Evolutionary conservation across 345 rosid species (phyloP), one percentile per base, ranked within the genome.

Genomic region (Adansonia digitata): DNA sequence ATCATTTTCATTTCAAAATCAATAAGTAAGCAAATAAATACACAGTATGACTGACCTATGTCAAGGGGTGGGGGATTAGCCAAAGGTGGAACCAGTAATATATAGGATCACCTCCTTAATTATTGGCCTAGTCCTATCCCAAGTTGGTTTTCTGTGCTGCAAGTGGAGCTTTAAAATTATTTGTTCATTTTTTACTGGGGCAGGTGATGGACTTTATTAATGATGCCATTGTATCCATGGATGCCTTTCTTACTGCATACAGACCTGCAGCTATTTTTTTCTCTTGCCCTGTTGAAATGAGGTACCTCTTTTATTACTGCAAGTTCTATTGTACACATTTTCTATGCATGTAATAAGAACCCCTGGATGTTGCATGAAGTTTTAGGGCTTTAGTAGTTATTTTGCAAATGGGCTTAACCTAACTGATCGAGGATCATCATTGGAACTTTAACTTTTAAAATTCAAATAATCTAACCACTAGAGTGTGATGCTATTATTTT

Each of bases 191-290:
- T 65, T 34, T 70, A n/a, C n/a, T n/a, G 49, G 64, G 12, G 20
- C 81, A 95, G 99, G 99, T 95, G 79, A 86, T 95, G 94, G 99
- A 95, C 84, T 95, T 95, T 64, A 88, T 95, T 77, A 95, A 95
- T 84, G 99, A 95, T 83, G 94, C 98, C 46, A 76, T 90, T 84
- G 90, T 87, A 69, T 91, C 99, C 71, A 85, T 95, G 92, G 97
- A 93, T 81, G 87, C 97, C 73, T 85, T 93, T 64, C 80, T 86
- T 77, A 80, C 85, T 77, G 89, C 88, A 12, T 91, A 90, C 85
- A 85, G 77, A 66, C 89, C 89, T 51, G 89, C 96, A 81, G 88
- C 94, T 65, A 65, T 88, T 75, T 82, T 87, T 57, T 91, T 93
- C 76, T 89, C 87, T 63, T 84, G 86, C 74, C 88, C 91, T 75